Base-by-base conservation (phyloP, 1,284 basidiomycete genomes). In the Trametes hirsuta region DNA sequence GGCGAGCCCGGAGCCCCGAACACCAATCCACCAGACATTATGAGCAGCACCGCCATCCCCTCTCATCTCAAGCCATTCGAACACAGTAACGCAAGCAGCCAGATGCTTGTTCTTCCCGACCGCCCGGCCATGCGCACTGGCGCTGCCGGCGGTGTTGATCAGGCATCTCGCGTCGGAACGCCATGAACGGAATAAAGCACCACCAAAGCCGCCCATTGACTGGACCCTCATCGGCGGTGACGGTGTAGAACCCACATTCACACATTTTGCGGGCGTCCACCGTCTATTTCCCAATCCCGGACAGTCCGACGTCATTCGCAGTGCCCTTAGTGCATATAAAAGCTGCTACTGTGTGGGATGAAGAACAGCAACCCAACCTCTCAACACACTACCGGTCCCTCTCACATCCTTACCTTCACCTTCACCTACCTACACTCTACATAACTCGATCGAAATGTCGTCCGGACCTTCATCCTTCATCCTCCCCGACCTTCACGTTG, bases 401-500 rank as follows among this genome's bases (percentile, higher is more conserved):
- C 30, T 3, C 18, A 37, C 3, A 34, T n/a, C 34, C 18, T 25
- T 34, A 63, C 64, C 52, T 49, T 49, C 47, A 51, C 66, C 24
- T 30, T 15, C 21, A 21, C 30, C 34, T 36, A 49, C 36, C 63
- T 64, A 55, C 60, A 37, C 30, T 52, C 42, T 54, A 56, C 45
- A 56, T 48, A 53, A 30, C 30, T 30, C 30, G 8, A 46, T 57
- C 55, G 60, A 54, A 50, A 81, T 80, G 75, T 58, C 70, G 48
- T 62, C 74, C 24, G 54, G 71, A 39, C 51, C 69, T 35, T 68
- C 68, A 24, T 76, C 77, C 53, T 84, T 86, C 69, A 68, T 76
- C 52, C 81, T 88, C 59, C 86, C 86, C 15, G 83, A 88, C 70
- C 81, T 88, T 50, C 72, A 82, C 47, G 66, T 78, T 25, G 69